Percentiles rank a stretch among this genome's conserved stretches.
Evolutionary conservation across 2,329 filamentous ascomycete genomes (phyloP).

Genomic region (Didymellaceae sp.): DNA sequence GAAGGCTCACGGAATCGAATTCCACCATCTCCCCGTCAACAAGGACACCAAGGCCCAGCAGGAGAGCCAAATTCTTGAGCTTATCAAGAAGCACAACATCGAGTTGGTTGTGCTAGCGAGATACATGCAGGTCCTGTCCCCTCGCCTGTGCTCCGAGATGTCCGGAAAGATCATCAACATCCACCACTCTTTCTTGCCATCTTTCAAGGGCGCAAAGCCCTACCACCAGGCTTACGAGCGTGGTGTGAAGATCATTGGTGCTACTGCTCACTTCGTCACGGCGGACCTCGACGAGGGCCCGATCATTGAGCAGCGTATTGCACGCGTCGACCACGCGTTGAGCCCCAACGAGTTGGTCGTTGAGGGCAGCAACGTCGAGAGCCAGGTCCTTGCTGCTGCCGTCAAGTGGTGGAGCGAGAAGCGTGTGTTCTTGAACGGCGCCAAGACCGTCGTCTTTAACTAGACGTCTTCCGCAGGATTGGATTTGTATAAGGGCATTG

Average conservation of each 20-base stretch:
- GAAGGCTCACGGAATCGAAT: slow-evolving; percentile 75
- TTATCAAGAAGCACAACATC: slow-evolving; percentile 71
- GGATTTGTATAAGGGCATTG: too few species aligned
- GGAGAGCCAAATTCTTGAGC: slow-evolving; percentile 72
- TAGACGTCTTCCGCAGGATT: slow-evolving; percentile 29
- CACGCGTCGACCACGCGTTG: slow-evolving; percentile 77
- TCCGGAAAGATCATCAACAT: slow-evolving; percentile 90
- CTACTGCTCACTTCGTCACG: slow-evolving; percentile 85
- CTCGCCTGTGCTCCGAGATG: slow-evolving; percentile 77
- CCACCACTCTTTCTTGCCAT: slow-evolving; percentile 85
- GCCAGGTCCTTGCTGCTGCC: slow-evolving; percentile 78
- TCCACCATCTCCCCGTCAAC: slow-evolving; percentile 80
- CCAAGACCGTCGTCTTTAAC: slow-evolving; percentile 80
- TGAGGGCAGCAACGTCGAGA: slow-evolving; percentile 84
- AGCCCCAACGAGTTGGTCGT: slow-evolving; percentile 77
- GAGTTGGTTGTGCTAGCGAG: slow-evolving; percentile 82
- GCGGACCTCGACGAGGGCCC: slow-evolving; percentile 85
- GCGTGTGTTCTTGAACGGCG: slow-evolving; percentile 77
- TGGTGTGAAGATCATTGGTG: slow-evolving; percentile 87
- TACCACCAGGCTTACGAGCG: slow-evolving; percentile 88
- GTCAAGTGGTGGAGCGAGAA: slow-evolving; percentile 86
- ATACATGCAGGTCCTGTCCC: slow-evolving; percentile 87
- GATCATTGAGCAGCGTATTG: slow-evolving; percentile 85
- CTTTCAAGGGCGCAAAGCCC: slow-evolving; percentile 86
- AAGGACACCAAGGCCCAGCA: slow-evolving; percentile 79